A percentile compares a stretch with the other conserved stretches of the same genome.
Evolutionary conservation across 768 basidiomycete species (phyloP).

Genomic region (Lactarius quietus): DNA sequence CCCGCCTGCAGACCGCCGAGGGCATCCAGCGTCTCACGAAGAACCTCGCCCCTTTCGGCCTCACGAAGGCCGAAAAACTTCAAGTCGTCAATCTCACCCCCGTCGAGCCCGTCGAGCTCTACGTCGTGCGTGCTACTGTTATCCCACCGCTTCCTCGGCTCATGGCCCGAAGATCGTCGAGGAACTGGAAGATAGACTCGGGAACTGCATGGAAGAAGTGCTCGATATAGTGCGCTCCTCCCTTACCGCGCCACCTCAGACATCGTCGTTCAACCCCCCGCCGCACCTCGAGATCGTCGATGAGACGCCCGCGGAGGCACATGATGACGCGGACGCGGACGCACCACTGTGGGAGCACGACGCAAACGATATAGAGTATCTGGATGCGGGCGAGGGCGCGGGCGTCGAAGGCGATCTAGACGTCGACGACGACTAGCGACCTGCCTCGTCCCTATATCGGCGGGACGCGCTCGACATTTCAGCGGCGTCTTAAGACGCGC

Average conservation of each 20-base stretch:
- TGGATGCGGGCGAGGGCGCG: constrained; percentile 25
- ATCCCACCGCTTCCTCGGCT: not conserved
- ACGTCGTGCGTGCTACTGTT: constrained; percentile 61
- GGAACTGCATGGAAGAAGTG: constrained; percentile 64
- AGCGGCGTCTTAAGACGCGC: too few relatives aligned
- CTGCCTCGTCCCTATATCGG: not conserved
- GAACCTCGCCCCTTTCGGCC: constrained; percentile 57
- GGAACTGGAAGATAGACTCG: constrained; percentile 82
- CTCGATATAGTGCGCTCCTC: constrained; percentile 53
- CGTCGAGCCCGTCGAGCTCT: constrained; percentile 76
- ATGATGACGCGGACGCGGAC: constrained; percentile 7
- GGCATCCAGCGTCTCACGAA: constrained; percentile 65
- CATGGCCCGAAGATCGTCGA: constrained; percentile 68
- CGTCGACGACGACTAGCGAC: constrained; percentile 19
- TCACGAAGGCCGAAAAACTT: constrained; percentile 90
- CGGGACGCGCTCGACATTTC: too few relatives aligned
- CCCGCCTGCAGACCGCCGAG: constrained; percentile 56
- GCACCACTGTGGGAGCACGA: constrained; percentile 20
- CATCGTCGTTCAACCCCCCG: not conserved
- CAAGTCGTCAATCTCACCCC: constrained; percentile 91
- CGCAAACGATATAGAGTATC: constrained; percentile 18
- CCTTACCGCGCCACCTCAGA: constrained; percentile 25
- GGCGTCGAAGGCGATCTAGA: constrained; percentile 29
- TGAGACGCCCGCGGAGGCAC: not conserved
- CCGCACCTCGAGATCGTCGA: constrained; percentile 11